Evolutionary conservation across 345 rosid genomes (phyloP), one percentile per base, ranked within the genome.

Genomic region (Mallotus nudiflorus): DNA sequence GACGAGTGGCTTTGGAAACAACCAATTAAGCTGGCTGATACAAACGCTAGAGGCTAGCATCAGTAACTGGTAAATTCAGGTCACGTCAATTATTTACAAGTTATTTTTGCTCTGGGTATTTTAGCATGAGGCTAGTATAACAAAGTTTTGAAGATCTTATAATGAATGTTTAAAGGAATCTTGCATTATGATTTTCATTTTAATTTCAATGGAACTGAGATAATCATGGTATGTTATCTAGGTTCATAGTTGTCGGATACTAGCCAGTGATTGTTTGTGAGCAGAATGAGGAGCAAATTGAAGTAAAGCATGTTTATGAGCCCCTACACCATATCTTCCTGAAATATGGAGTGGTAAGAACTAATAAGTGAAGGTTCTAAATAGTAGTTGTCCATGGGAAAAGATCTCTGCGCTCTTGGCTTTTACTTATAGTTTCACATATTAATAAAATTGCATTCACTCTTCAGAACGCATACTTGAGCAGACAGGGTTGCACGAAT

Each of bases 341-440:
- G 83, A 81, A 79, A 74, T 82, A 73, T 62, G 87, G 86, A 73
- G 96, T 88, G 92, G 97, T 92, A 82, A 87, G 82, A 69, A 73
- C 65, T 0, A 56, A 61, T n/a, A 74, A 46, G 37, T 33, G n/a
- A n/a, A n/a, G n/a, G 46, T 56, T 68, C 45, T 57, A 45, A 25
- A 22, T 9, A 42, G 55, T 19, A 22, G 35, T 50, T 39, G 8
- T 59, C 14, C 28, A 39, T 18, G 11, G 8, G 29, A 16, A 46
- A 44, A 55, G 14, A 31, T 66, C n/a, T 64, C 6, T 27, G 24
- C 65, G 56, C 37, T 29, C 39, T 31, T 39, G 3, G 18, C 18
- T 66, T 46, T 55, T 31, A 54, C 29, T 22, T 9, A 48, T 12
- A 57, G 29, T 25, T 40, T 16, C 14, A 3, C 58, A 27, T 19